phyloP scores from a whole-genome alignment of 129 eudicot species.

The Flaveria sonorensis region DNA sequence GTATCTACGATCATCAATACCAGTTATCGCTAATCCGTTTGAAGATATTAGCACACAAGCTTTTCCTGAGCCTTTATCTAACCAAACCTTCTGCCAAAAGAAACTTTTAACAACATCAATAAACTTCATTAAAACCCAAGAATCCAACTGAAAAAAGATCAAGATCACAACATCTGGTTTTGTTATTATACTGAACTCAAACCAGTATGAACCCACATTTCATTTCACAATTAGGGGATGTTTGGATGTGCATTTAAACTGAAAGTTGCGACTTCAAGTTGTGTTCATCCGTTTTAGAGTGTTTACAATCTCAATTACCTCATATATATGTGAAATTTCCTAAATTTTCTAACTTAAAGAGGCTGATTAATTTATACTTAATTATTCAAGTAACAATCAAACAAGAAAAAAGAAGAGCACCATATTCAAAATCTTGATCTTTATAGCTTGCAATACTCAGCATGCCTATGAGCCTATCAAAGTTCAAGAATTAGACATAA shows the following conservation, averaged over 20 bases:
- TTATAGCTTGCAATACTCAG: constrained; percentile 14
- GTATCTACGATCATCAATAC: constrained; percentile 93
- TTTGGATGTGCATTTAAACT: background rate
- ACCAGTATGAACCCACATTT: background rate
- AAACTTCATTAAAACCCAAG: constrained; percentile 8
- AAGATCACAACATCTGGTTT: background rate
- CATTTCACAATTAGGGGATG: background rate
- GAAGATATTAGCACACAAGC: constrained; percentile 78
- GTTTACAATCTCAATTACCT: background rate
- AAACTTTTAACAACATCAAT: constrained; percentile 3
- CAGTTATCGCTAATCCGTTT: constrained; percentile 74
- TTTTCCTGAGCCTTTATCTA: constrained; percentile 78
- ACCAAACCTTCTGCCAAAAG: constrained; percentile 78
- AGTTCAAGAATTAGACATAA: background rate
- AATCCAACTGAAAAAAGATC: background rate
- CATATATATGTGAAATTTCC: background rate
- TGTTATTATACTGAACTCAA: background rate
- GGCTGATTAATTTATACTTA: constrained; percentile 1
- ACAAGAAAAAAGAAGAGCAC: background rate
- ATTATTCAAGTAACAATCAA: constrained; percentile 12
- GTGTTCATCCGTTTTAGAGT: background rate
- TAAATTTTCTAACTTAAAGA: background rate
- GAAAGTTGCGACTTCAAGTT: background rate
- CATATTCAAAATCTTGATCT: constrained; percentile 13
- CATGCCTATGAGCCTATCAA: background rate